These are phyloP conservation scores for Volvox africanus DNA, from an alignment of 139 green algal species.

Conservation along the genomic window DNA sequence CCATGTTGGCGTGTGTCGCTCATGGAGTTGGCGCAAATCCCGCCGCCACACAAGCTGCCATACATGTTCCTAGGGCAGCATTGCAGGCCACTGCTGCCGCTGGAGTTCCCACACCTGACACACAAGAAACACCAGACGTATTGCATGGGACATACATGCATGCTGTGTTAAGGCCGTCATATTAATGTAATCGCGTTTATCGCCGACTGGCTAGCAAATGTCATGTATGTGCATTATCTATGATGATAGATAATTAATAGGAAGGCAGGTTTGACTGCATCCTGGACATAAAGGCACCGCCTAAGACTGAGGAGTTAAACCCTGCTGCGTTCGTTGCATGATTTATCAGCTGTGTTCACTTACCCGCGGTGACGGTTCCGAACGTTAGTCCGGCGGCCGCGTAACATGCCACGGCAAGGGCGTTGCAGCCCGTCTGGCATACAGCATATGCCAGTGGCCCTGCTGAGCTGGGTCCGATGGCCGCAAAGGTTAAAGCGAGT, in stretches of 20 bases:
- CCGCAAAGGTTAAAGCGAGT: not conserved
- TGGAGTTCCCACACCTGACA: conserved; percentile 32
- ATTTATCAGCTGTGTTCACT: not conserved
- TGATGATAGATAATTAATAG: too few relatives aligned
- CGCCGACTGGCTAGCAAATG: too few relatives aligned
- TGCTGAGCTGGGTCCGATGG: not conserved
- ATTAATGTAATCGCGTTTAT: too few relatives aligned
- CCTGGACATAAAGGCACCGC: too few relatives aligned
- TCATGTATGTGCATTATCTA: too few relatives aligned
- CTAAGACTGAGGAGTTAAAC: too few relatives aligned
- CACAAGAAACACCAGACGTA: too few relatives aligned
- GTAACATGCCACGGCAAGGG: conserved; percentile 55
- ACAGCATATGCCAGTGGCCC: conserved; percentile 48
- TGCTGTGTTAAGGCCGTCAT: too few relatives aligned
- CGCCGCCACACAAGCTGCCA: conserved; percentile 54
- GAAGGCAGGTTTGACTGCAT: too few relatives aligned
- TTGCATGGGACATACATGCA: too few relatives aligned
- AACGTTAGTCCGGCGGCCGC: conserved; percentile 50
- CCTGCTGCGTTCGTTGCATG: too few relatives aligned
- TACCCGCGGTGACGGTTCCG: conserved; percentile 56
- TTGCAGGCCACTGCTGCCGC: conserved; percentile 52
- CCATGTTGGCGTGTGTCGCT: too few relatives aligned
- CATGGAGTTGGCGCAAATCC: conserved; percentile 35
- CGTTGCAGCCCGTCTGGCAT: conserved; percentile 60
- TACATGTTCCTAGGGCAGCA: conserved; percentile 50